phyloP scores from a whole-genome alignment of 2,329 filamentous ascomycete genomes.

The Chaetothyriales sp. region DNA sequence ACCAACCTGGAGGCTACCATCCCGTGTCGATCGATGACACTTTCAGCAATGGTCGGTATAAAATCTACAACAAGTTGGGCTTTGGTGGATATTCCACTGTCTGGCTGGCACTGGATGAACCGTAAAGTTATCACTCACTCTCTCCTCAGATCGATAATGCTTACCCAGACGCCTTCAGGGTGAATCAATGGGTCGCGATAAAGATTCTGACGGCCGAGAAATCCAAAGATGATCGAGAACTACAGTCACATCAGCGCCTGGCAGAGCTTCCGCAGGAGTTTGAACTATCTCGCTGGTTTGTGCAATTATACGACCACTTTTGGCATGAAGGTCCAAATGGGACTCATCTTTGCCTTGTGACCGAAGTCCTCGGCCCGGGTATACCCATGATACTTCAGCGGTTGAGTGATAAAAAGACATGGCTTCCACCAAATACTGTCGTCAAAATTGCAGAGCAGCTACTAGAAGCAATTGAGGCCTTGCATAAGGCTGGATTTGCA shows the following conservation, averaged over 20 bases:
- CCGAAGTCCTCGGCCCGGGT: constrained; percentile 11
- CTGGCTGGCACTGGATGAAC: constrained; percentile 26
- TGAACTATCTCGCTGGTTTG: neutral
- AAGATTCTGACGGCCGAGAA: constrained; percentile 2
- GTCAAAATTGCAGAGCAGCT: no score
- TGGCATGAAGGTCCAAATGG: constrained; percentile 16
- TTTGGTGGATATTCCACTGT: constrained; percentile 28
- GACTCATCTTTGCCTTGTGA: constrained; percentile 16
- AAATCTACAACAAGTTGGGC: constrained; percentile 28
- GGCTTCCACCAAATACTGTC: neutral
- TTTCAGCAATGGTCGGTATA: constrained; percentile 20
- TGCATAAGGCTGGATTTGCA: constrained; percentile 7
- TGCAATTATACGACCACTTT: constrained; percentile 8
- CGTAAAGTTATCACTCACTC: constrained; percentile 21
- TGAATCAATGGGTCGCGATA: neutral
- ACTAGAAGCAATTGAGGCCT: constrained; percentile 6
- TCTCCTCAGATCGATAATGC: neutral
- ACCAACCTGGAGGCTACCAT: constrained; percentile 22
- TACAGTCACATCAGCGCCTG: neutral
- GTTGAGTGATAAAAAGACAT: no score
- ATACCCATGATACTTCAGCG: no score
- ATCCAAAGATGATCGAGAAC: neutral
- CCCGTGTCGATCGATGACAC: constrained; percentile 21
- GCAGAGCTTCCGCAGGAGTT: neutral
- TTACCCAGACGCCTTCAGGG: neutral